A percentile compares a stretch with the other conserved stretches of the same genome.
These are phyloP conservation scores for Auriscalpium vulgare DNA, from an alignment of 768 basidiomycete species.

Conservation along the genomic window DNA sequence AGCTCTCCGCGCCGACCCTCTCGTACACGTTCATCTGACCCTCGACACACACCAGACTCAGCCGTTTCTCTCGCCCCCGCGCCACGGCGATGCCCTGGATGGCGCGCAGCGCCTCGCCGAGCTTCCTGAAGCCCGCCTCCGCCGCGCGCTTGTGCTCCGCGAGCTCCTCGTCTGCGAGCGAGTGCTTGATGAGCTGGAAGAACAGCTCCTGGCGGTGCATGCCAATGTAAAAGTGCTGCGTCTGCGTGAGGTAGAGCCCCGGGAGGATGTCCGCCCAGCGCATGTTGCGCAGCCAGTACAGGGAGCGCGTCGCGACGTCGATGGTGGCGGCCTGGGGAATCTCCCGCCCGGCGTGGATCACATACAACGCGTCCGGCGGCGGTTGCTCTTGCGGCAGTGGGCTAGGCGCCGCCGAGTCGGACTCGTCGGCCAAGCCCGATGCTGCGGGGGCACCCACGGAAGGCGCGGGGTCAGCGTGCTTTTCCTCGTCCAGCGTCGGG, in stretches of 20 bases:
- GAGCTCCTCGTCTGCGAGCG: conserved; percentile 17
- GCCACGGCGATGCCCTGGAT: conserved; percentile 15
- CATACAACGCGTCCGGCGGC: neutral
- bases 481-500: neutral
- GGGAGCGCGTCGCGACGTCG: conserved; percentile 25
- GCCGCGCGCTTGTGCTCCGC: conserved; percentile 13
- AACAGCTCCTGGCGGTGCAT: conserved; percentile 51
- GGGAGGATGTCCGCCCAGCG: conserved; percentile 55
- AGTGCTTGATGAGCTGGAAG: conserved; percentile 35
- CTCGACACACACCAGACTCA: conserved; percentile 12
- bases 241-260: conserved; percentile 63
- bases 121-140: conserved; percentile 19
- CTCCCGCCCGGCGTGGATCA: neutral
- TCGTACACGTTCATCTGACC: conserved; percentile 7
- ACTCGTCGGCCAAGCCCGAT: neutral
- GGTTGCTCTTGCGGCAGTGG: neutral
- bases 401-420: neutral
- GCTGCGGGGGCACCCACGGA: no score
- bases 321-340: conserved; percentile 9
- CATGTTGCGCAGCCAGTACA: conserved; percentile 16
- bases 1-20: neutral
- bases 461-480: neutral
- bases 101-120: conserved; percentile 13
- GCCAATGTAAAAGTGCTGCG: conserved; percentile 50
- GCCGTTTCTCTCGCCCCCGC: conserved; percentile 5